These are phyloP conservation scores for Teratosphaeria pseudoeucalypti DNA, from an alignment of 2,329 filamentous ascomycete species.

Conservation along the genomic window DNA sequence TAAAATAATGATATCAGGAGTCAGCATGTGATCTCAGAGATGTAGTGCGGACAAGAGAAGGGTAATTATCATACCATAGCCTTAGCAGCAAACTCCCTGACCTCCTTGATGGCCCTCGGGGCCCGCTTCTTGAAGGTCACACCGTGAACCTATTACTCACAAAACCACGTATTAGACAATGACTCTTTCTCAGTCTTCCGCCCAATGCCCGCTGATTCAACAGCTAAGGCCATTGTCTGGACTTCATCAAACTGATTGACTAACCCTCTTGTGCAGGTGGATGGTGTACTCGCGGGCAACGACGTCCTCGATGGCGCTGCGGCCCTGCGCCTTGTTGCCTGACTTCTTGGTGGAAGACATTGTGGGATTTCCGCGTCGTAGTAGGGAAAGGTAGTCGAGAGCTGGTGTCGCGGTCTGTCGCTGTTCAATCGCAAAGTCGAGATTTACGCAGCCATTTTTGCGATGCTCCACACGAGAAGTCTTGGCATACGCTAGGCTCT, in stretches of 20 bases:
- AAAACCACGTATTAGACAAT: constrained; percentile 24
- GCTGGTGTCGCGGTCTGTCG: not conserved
- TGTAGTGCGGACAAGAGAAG: not conserved
- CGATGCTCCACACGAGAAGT: not conserved
- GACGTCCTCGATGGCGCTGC: constrained; percentile 97
- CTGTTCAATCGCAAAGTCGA: not conserved
- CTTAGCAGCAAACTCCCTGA: constrained; percentile 83
- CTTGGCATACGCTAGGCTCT: not conserved
- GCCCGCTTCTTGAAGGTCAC: constrained; percentile 99
- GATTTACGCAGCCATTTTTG: not conserved
- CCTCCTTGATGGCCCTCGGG: constrained; percentile 98
- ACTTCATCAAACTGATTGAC: constrained; percentile 62
- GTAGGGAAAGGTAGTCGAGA: not conserved
- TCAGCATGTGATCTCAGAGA: constrained; percentile 1
- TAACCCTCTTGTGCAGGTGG: constrained; percentile 98
- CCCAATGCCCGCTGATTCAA: constrained; percentile 38
- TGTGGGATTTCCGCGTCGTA: not conserved
- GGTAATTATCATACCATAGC: constrained; percentile 70
- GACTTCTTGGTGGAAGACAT: constrained; percentile 49
- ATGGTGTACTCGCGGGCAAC: constrained; percentile 99
- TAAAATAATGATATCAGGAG: constrained; percentile 31
- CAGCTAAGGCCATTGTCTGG: constrained; percentile 43
- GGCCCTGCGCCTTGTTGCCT: constrained; percentile 36
- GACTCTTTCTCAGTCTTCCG: constrained; percentile 53
- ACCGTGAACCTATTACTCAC: constrained; percentile 67